phyloP scores from a whole-genome alignment of 345 rosid genomes.

The Alliaria petiolata region DNA sequence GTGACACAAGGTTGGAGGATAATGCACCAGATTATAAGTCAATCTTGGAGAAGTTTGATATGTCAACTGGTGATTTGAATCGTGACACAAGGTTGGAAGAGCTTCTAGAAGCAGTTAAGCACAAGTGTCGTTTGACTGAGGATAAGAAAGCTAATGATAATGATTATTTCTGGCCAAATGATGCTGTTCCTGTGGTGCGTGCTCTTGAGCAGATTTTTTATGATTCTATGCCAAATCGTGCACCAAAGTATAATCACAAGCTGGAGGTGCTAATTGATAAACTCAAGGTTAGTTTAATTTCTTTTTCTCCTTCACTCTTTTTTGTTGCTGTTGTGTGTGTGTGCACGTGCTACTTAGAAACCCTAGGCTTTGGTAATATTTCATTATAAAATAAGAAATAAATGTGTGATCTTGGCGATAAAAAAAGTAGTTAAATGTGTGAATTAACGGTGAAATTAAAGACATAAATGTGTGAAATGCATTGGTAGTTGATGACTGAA shows the following conservation, averaged over 20 bases:
- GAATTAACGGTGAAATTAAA: not conserved
- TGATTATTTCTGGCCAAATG: conserved; percentile 58
- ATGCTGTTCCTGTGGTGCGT: conserved; percentile 47
- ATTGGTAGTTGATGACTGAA: too few relatives aligned
- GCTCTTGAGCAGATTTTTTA: conserved; percentile 67
- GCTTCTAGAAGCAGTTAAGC: conserved; percentile 54
- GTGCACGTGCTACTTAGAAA: not conserved
- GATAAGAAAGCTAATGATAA: conserved; percentile 11
- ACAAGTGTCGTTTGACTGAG: conserved; percentile 6
- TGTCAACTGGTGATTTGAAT: conserved; percentile 46
- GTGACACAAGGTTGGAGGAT: too few relatives aligned
- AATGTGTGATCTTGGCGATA: not conserved
- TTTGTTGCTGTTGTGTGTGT: too few relatives aligned
- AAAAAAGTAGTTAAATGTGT: not conserved
- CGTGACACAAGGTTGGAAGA: conserved; percentile 69
- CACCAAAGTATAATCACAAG: conserved; percentile 68
- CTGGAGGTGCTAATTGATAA: conserved; percentile 56
- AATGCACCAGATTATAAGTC: conserved; percentile 37
- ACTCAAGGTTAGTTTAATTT: conserved; percentile 48
- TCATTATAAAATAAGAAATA: not conserved
- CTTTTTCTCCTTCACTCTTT: not conserved
- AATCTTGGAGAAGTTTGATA: conserved; percentile 43
- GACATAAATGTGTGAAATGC: too few relatives aligned
- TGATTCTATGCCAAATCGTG: conserved; percentile 49
- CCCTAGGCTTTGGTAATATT: not conserved